Evolutionary conservation across 2,329 filamentous ascomycete species (phyloP).

Genomic region (Cytospora paraplurivora): DNA sequence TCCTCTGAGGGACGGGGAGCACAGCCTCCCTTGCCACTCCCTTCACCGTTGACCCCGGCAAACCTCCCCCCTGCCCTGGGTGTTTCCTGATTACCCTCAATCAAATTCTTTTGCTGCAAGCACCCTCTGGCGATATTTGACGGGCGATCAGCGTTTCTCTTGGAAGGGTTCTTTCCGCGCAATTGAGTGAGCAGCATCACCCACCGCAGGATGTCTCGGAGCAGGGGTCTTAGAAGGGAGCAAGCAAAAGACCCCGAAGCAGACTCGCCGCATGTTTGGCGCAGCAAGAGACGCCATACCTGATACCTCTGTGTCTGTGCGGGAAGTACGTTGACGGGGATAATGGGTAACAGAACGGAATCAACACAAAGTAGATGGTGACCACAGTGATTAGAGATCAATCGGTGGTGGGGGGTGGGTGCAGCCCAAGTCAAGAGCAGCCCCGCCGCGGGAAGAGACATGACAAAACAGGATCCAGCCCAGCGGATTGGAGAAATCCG

Average conservation of each 20-base stretch:
- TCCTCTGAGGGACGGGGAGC: not conserved
- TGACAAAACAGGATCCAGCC: constrained; percentile 18
- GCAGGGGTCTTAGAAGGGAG: not conserved
- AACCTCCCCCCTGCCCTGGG: not conserved
- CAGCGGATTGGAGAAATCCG: constrained; percentile 16
- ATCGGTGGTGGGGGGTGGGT: not conserved
- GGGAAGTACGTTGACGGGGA: not conserved
- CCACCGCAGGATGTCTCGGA: not conserved
- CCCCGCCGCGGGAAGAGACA: constrained; percentile 24
- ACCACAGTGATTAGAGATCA: not conserved
- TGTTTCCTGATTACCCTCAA: not conserved
- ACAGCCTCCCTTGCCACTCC: not conserved
- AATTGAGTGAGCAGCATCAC: not conserved
- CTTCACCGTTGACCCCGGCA: not conserved
- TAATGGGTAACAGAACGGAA: not conserved
- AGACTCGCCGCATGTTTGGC: not conserved
- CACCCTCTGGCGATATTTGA: not conserved
- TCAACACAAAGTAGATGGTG: not conserved
- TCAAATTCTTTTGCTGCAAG: not conserved
- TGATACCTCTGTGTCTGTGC: not conserved
- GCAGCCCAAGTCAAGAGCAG: constrained; percentile 14
- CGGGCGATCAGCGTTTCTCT: not conserved
- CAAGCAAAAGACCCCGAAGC: not conserved
- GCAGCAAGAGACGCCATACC: not conserved
- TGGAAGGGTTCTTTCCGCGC: not conserved